Percentiles rank a stretch among this genome's conserved stretches.
These are phyloP conservation scores for Fusarium tupiense DNA, from an alignment of 2,329 filamentous ascomycete genomes.

Conservation along the genomic window DNA sequence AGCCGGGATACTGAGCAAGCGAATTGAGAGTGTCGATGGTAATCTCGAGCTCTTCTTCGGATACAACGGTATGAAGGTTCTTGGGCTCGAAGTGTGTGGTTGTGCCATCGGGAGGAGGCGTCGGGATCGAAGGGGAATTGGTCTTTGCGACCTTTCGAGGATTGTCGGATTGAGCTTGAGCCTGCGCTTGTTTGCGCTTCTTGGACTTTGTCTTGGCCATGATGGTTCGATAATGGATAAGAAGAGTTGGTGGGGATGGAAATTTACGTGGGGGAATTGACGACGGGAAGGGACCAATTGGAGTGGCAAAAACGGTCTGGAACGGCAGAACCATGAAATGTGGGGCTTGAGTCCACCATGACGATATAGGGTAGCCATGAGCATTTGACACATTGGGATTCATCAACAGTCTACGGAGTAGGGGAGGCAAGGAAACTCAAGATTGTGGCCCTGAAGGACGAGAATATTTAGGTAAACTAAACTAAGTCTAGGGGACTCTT, in stretches of 20 bases:
- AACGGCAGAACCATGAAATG: not conserved
- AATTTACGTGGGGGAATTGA: conserved; percentile 12
- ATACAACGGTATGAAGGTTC: conserved; percentile 64
- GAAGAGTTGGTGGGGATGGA: conserved; percentile 12
- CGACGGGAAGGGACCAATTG: not conserved
- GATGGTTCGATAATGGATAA: conserved; percentile 9
- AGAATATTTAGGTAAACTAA: not conserved
- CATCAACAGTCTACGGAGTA: not conserved
- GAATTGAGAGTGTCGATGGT: conserved; percentile 71
- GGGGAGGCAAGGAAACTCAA: not conserved
- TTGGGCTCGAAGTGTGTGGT: conserved; percentile 54
- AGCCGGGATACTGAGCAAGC: conserved; percentile 65
- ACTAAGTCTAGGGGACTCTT: not conserved
- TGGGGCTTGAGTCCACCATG: too few species aligned
- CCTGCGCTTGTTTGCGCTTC: conserved; percentile 55
- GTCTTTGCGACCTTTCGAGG: conserved; percentile 54
- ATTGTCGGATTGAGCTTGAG: conserved; percentile 46
- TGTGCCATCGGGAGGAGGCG: conserved; percentile 50
- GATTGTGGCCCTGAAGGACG: not conserved
- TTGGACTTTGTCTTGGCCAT: conserved; percentile 58
- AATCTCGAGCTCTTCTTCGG: conserved; percentile 73
- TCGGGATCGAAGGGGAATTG: conserved; percentile 35
- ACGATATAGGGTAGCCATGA: not conserved
- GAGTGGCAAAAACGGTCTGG: conserved; percentile 21
- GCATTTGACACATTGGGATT: not conserved